Evolutionary conservation across 2,329 filamentous ascomycete species (phyloP).

Genomic region (Metarhizium album): DNA sequence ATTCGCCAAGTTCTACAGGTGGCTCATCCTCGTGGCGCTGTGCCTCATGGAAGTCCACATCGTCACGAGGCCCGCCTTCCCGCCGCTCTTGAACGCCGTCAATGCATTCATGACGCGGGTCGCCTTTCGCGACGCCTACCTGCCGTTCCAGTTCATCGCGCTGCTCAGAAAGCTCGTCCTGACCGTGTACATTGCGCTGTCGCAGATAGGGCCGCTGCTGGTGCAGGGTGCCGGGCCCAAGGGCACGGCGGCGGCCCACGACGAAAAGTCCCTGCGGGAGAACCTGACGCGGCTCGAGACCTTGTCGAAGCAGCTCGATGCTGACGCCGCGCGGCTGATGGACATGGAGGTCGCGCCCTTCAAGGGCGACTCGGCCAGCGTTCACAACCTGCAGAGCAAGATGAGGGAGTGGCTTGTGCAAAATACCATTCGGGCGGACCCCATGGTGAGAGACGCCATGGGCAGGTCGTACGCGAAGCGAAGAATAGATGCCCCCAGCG

Average conservation of each 20-base stretch:
- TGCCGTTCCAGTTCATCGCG: slow-evolving; percentile 76
- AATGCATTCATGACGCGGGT: slow-evolving; percentile 32
- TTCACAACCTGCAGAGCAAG: slow-evolving; percentile 49
- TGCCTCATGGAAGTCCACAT: slow-evolving; percentile 46
- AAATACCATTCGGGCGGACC: slow-evolving; percentile 70
- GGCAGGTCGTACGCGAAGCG: slow-evolving; percentile 54
- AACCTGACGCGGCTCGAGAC: slow-evolving; percentile 58
- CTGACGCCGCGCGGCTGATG: slow-evolving; percentile 60
- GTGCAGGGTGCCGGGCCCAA: slow-evolving; percentile 26
- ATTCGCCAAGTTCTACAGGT: slow-evolving; percentile 56
- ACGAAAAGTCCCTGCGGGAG: slow-evolving; percentile 44
- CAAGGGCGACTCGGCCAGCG: slow-evolving; percentile 55
- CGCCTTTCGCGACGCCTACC: slow-evolving; percentile 46
- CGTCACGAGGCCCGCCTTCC: slow-evolving; percentile 43
- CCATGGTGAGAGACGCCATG: slow-evolving; percentile 73
- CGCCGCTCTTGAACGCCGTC: slow-evolving; percentile 32
- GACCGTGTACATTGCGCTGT: slow-evolving; percentile 72
- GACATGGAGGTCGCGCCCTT: slow-evolving; percentile 76
- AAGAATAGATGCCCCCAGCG: slow-evolving; percentile 50
- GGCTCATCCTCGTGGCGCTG: slow-evolving; percentile 44
- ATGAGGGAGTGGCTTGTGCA: slow-evolving; percentile 82
- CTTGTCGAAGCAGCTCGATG: slow-evolving; percentile 47
- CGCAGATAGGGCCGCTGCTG: slow-evolving; percentile 65
- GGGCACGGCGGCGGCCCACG: slow-evolving; percentile 19
- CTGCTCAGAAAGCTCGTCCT: slow-evolving; percentile 67